A percentile compares a stretch with the other conserved stretches of the same genome.
phyloP scores from a whole-genome alignment of 768 basidiomycete genomes.

The Lentinula lateritia region DNA sequence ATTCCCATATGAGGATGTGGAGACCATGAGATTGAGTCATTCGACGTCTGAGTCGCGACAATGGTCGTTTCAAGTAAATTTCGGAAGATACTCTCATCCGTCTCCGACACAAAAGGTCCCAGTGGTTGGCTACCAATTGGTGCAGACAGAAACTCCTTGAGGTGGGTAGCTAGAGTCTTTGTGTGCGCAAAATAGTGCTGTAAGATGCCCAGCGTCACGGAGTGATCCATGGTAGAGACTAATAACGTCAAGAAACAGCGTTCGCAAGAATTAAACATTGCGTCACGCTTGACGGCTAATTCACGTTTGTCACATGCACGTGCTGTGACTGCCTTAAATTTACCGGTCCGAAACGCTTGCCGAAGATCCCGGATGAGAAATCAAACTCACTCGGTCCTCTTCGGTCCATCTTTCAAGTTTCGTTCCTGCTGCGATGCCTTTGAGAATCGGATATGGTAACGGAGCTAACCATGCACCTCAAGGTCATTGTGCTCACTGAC shows the following conservation, averaged over 20 bases:
- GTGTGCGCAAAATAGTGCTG: constrained; percentile 39
- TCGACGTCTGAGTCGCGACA: constrained; percentile 31
- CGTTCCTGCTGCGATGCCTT: constrained; percentile 22
- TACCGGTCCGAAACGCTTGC: too few relatives aligned
- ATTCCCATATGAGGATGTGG: constrained; percentile 6
- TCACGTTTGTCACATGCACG: neutral
- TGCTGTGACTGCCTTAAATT: neutral
- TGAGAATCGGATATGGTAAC: constrained; percentile 45
- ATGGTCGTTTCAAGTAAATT: constrained; percentile 40
- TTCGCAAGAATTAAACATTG: neutral
- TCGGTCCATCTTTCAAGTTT: too few relatives aligned
- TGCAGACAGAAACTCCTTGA: constrained; percentile 28
- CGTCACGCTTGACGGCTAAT: neutral
- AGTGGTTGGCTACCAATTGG: neutral
- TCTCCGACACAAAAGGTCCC: neutral
- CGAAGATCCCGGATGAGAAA: too few relatives aligned
- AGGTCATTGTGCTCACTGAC: neutral
- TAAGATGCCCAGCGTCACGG: constrained; percentile 28
- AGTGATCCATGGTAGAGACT: neutral
- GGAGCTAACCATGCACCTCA: neutral
- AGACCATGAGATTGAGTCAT: constrained; percentile 16
- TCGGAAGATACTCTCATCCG: constrained; percentile 5
- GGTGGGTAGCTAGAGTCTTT: constrained; percentile 30
- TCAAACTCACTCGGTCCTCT: too few relatives aligned
- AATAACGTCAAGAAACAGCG: neutral